phyloP scores from a whole-genome alignment of 1,284 basidiomycete genomes.

The Rhodotorula mucilaginosa region DNA sequence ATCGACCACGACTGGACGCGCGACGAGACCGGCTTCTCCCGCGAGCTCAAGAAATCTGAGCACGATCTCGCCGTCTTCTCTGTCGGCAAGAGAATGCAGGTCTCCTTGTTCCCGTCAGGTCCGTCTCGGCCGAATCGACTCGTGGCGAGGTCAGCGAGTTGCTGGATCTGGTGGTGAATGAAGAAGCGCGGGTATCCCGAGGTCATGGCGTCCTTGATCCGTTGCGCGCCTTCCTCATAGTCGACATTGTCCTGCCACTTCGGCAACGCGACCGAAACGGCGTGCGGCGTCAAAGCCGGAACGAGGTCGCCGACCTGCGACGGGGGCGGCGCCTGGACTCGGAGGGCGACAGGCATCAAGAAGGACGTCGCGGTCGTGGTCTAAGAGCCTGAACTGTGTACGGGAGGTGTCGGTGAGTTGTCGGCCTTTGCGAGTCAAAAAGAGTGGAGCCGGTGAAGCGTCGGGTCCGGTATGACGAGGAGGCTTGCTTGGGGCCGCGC shows the following conservation, averaged over 20 bases:
- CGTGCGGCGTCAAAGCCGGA: slow-evolving; percentile 60
- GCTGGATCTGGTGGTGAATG: slow-evolving; percentile 78
- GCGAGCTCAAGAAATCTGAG: slow-evolving; percentile 66
- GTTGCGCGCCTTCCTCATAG: slow-evolving; percentile 87
- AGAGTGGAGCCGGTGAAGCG: too few relatives aligned
- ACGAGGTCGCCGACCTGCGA: slow-evolving; percentile 46
- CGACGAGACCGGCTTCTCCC: slow-evolving; percentile 54
- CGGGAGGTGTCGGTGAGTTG: too few relatives aligned
- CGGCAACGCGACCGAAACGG: slow-evolving; percentile 95
- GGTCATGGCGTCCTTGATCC: slow-evolving; percentile 78
- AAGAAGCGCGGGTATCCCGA: slow-evolving; percentile 98
- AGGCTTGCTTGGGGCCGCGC: too few relatives aligned
- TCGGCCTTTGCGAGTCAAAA: too few relatives aligned
- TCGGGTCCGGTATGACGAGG: too few relatives aligned
- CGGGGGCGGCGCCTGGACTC: slow-evolving; percentile 27
- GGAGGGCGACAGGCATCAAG: slow-evolving; percentile 15
- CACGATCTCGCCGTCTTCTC: slow-evolving; percentile 70
- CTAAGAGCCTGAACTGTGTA: too few relatives aligned
- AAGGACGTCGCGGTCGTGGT: too few relatives aligned
- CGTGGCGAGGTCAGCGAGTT: slow-evolving; percentile 75
- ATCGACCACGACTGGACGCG: slow-evolving; percentile 71
- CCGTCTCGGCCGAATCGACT: slow-evolving; percentile 63
- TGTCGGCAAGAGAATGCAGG: slow-evolving; percentile 74
- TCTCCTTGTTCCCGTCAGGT: slow-evolving; percentile 57
- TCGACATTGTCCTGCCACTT: slow-evolving; percentile 90